Evolutionary conservation across 208 protist species (phyloP).

Genomic region (Leishmania guyanensis): DNA sequence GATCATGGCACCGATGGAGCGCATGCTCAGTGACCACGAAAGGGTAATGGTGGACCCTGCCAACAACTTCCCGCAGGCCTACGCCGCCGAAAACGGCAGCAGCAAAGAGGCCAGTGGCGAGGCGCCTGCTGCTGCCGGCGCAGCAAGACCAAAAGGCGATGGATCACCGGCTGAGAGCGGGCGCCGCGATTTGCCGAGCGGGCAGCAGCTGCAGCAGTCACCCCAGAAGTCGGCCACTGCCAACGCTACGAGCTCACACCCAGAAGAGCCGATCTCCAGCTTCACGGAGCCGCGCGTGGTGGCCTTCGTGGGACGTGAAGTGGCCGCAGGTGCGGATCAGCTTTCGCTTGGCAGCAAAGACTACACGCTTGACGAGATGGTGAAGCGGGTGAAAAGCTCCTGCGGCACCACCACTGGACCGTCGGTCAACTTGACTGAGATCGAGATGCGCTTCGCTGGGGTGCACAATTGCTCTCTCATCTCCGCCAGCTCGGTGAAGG

Average conservation of each 20-base stretch:
- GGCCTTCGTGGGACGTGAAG: constrained; percentile 33
- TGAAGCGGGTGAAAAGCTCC: constrained; percentile 18
- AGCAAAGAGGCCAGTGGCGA: not conserved
- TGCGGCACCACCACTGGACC: constrained; percentile 20
- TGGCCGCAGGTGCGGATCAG: constrained; percentile 24
- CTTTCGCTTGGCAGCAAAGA: constrained; percentile 37
- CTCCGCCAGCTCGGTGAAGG: constrained; percentile 29
- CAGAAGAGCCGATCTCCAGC: constrained; percentile 7
- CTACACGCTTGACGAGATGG: constrained; percentile 56
- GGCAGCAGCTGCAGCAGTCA: not conserved
- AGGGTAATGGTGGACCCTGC: constrained; percentile 34
- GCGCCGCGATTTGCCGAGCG: not conserved
- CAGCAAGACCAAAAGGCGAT: not conserved
- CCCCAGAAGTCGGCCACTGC: not conserved
- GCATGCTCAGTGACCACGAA: constrained; percentile 41
- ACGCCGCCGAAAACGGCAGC: constrained; percentile 22
- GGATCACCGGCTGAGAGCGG: too few species aligned
- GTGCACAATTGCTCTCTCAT: constrained; percentile 51
- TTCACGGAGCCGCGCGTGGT: constrained; percentile 44
- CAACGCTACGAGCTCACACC: not conserved
- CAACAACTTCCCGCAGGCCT: constrained; percentile 36
- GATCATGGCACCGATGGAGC: constrained; percentile 16
- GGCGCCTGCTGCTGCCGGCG: not conserved
- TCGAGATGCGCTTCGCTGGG: constrained; percentile 34
- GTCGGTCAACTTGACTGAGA: constrained; percentile 23